Percentiles rank a stretch among this genome's conserved stretches.
phyloP scores from a whole-genome alignment of 495 filamentous ascomycete genomes.

The Hypoxylon subgilvum region DNA sequence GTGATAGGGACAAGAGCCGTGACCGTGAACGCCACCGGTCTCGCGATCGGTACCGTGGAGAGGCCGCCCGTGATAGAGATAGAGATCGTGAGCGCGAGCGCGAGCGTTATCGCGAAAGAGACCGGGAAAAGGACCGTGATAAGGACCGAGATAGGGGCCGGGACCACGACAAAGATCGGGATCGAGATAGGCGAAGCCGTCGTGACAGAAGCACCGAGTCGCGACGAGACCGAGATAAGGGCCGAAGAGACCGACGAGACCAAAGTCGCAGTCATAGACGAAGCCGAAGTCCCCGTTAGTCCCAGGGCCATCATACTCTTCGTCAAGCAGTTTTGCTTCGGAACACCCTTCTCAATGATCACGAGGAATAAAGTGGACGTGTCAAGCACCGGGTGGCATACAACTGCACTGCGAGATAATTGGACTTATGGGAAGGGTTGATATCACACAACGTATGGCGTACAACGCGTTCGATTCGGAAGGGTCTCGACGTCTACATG shows the following conservation, averaged over 20 bases:
- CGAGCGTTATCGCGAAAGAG: conserved; percentile 34
- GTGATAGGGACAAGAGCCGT: conserved; percentile 51
- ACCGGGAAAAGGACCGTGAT: conserved; percentile 34
- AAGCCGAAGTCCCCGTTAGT: conserved; percentile 38
- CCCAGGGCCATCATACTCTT: neutral
- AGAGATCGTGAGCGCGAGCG: conserved; percentile 34
- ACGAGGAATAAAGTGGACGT: too few species aligned
- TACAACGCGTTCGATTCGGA: too few species aligned
- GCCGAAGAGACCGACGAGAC: conserved; percentile 19
- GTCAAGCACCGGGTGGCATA: too few species aligned
- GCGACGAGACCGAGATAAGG: conserved; percentile 31
- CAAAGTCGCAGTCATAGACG: conserved; percentile 33
- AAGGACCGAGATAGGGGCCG: conserved; percentile 22
- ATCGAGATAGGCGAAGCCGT: conserved; percentile 35
- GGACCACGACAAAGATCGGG: conserved; percentile 33
- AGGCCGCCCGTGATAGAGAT: conserved; percentile 35
- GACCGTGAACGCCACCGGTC: conserved; percentile 49
- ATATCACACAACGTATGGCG: too few species aligned
- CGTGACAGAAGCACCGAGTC: conserved; percentile 39
- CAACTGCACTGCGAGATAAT: too few species aligned
- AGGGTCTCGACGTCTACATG: neutral
- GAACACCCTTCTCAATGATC: neutral
- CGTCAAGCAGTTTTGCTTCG: conserved; percentile 9
- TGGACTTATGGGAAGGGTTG: too few species aligned
- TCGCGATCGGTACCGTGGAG: conserved; percentile 38